A percentile compares a stretch with the other conserved stretches of the same genome.
phyloP scores from a whole-genome alignment of 768 basidiomycete genomes.

The Lactarius sp. region DNA sequence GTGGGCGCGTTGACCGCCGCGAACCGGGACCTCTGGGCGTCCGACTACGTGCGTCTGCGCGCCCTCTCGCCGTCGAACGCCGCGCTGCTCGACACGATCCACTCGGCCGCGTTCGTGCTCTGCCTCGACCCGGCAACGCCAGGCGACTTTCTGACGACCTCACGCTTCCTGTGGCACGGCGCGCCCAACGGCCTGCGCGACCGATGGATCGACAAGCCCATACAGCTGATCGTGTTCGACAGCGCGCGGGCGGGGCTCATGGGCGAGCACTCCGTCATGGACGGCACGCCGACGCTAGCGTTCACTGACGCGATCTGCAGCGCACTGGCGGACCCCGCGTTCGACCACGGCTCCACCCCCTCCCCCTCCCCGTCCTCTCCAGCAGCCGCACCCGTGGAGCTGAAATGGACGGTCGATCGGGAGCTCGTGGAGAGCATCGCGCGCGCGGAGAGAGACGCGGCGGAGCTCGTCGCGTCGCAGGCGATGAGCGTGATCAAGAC shows the following conservation, averaged over 20 bases:
- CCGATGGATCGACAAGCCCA: conserved; percentile 88
- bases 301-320: conserved; percentile 66
- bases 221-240: conserved; percentile 82
- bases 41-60: conserved; percentile 36
- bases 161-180: conserved; percentile 80
- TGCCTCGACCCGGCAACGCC: conserved; percentile 67
- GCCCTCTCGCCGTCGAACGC: conserved; percentile 54
- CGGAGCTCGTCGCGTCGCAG: conserved; percentile 58
- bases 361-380: conserved; percentile 25
- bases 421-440: conserved; percentile 47
- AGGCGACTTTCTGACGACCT: conserved; percentile 49
- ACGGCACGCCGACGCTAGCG: conserved; percentile 77
- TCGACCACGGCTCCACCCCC: conserved; percentile 51
- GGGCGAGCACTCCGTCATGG: conserved; percentile 93
- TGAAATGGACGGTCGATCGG: conserved; percentile 60
- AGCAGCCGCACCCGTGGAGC: conserved; percentile 48
- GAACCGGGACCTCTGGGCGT: conserved; percentile 86
- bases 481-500: conserved; percentile 59
- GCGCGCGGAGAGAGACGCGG: conserved; percentile 50
- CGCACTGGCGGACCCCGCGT: conserved; percentile 52
- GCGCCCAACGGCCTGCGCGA: conserved; percentile 56
- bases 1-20: conserved; percentile 75
- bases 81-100: conserved; percentile 61
- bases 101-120: conserved; percentile 82
- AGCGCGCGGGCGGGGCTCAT: conserved; percentile 79